Percentiles rank a stretch among this genome's conserved stretches.
Conservation (phyloP, 768 basidiomycete species). For the Pulveroboletus sp. region DNA sequence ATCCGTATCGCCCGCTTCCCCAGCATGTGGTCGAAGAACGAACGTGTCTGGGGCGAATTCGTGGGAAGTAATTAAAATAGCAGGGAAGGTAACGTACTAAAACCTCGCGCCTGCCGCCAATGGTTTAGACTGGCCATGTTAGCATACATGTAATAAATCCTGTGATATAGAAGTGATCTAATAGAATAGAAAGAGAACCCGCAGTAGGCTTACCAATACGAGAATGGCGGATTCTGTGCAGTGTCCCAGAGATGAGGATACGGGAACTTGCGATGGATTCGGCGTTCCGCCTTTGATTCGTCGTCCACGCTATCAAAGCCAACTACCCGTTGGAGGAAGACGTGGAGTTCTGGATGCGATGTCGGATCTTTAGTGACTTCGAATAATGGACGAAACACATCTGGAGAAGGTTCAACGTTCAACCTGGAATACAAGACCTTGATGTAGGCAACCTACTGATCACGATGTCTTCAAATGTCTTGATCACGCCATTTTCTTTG, state of each 20-base stretch:
- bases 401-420: slow-evolving; percentile 38
- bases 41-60: slow-evolving; percentile 70
- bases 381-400: slow-evolving; percentile 90
- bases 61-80: neutral
- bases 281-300: slow-evolving; percentile 89
- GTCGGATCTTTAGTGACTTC: slow-evolving; percentile 93
- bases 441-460: slow-evolving; percentile 56
- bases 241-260: slow-evolving; percentile 90
- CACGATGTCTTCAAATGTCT: slow-evolving; percentile 90
- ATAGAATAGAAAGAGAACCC: neutral
- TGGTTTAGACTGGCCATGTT: slow-evolving; percentile 95
- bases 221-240: slow-evolving; percentile 87
- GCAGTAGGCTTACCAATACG: slow-evolving; percentile 72
- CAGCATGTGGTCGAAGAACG: slow-evolving; percentile 93
- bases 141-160: slow-evolving; percentile 97
- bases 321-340: slow-evolving; percentile 92
- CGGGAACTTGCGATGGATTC: slow-evolving; percentile 92
- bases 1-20: slow-evolving; percentile 98
- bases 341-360: slow-evolving; percentile 89
- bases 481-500: slow-evolving; percentile 79
- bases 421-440: neutral
- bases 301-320: slow-evolving; percentile 99
- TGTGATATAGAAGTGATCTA: slow-evolving; percentile 26
- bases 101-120: slow-evolving; percentile 84
- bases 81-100: slow-evolving; percentile 62